Evolutionary conservation across 257 asterid genomes (phyloP).

Genomic region (Fraxinus anomala): DNA sequence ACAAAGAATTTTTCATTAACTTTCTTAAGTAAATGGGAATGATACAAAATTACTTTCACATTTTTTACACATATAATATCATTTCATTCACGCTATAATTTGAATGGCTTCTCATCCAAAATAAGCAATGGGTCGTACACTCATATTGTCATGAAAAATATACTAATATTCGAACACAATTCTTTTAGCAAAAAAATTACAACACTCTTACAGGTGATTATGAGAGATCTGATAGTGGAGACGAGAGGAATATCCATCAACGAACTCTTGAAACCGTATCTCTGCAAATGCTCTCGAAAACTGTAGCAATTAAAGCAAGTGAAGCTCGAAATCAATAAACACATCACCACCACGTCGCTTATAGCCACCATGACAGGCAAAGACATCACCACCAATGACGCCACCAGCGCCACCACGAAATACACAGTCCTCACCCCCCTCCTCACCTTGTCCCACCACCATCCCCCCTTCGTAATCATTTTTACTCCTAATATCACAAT

Average conservation of each 20-base stretch:
- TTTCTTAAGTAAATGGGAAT: not conserved
- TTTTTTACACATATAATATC: not conserved
- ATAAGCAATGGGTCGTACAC: not conserved
- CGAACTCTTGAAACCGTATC: slow-evolving; percentile 87
- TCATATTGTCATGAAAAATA: not conserved
- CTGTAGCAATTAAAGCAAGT: slow-evolving; percentile 70
- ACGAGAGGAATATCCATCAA: slow-evolving; percentile 85
- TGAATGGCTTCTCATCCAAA: not conserved
- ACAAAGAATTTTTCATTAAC: not conserved
- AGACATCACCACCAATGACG: slow-evolving; percentile 69
- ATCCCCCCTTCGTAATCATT: slow-evolving; percentile 57
- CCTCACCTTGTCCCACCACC: slow-evolving; percentile 75
- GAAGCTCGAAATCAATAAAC: slow-evolving; percentile 69
- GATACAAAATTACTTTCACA: not conserved
- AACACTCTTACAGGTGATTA: slow-evolving; percentile 62
- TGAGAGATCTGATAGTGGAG: slow-evolving; percentile 80
- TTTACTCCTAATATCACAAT: slow-evolving; percentile 4
- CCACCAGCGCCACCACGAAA: slow-evolving; percentile 78
- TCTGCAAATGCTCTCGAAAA: slow-evolving; percentile 69
- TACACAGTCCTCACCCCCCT: slow-evolving; percentile 71
- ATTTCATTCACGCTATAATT: not conserved
- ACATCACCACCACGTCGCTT: slow-evolving; percentile 70
- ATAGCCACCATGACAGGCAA: slow-evolving; percentile 80
- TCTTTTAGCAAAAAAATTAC: not conserved
- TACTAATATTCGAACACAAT: not conserved